Percentiles rank a stretch among this genome's conserved stretches.
Conservation (phyloP, 495 filamentous ascomycete species). For the Penicillium chermesinum region DNA sequence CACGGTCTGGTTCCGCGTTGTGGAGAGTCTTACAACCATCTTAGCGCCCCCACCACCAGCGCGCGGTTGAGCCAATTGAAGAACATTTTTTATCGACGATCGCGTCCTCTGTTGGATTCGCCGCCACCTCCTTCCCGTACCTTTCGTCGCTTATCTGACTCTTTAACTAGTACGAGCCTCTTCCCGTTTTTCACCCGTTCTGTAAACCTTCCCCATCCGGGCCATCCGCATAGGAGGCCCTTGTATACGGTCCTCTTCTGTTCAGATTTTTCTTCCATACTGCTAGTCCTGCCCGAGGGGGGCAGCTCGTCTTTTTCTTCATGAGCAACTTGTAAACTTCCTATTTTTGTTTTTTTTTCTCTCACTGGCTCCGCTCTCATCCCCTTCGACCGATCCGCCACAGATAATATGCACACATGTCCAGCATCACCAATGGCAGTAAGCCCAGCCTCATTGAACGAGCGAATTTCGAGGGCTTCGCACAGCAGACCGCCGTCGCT, state of each 20-base stretch:
- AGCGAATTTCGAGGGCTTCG: constrained; percentile 4
- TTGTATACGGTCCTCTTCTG: no score
- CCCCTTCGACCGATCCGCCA: no score
- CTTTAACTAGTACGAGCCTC: not conserved
- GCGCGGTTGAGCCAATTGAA: not conserved
- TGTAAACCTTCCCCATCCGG: not conserved
- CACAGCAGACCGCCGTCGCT: constrained; percentile 17
- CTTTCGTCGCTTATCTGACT: constrained; percentile 8
- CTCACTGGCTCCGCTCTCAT: no score
- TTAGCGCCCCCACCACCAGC: not conserved
- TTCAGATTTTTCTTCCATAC: no score
- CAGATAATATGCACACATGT: constrained; percentile 24
- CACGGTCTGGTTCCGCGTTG: not conserved
- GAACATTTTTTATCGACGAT: constrained; percentile 1
- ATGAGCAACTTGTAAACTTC: no score
- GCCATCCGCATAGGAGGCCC: no score
- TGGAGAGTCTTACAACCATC: not conserved
- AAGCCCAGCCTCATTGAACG: constrained; percentile 23
- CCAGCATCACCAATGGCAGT: constrained; percentile 12
- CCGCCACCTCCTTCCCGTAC: constrained; percentile 20
- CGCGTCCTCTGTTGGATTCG: not conserved
- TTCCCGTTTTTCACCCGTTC: not conserved
- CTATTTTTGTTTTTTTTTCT: no score
- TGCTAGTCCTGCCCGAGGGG: no score
- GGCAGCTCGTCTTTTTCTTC: no score